Conservation (phyloP, 805 yeast genomes). For the Danielozyma ontarioensis region DNA sequence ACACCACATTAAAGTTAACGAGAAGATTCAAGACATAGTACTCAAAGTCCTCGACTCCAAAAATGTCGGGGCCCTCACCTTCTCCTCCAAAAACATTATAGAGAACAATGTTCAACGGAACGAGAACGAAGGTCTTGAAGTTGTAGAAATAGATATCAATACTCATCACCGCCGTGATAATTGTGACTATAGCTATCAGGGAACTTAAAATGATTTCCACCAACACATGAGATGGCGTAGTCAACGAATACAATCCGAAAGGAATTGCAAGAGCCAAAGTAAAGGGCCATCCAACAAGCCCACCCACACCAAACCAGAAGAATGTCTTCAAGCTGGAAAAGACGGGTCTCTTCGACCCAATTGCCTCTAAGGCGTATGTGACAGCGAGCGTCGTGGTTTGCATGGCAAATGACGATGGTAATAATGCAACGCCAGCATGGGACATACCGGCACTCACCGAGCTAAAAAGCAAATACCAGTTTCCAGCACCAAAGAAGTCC, state of each 20-base stretch:
- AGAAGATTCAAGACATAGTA: slow-evolving; percentile 67
- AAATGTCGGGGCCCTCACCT: slow-evolving; percentile 81
- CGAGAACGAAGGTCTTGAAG: slow-evolving; percentile 46
- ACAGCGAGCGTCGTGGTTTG: slow-evolving; percentile 41
- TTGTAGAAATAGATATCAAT: slow-evolving; percentile 62
- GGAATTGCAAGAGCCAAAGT: slow-evolving; percentile 62
- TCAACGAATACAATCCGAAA: slow-evolving; percentile 37
- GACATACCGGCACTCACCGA: slow-evolving; percentile 75
- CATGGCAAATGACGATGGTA: slow-evolving; percentile 78
- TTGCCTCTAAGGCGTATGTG: slow-evolving; percentile 26
- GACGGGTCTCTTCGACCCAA: slow-evolving; percentile 9
- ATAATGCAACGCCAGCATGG: slow-evolving; percentile 79
- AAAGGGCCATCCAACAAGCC: slow-evolving; percentile 90
- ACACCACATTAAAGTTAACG: slow-evolving; percentile 66
- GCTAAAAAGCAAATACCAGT: slow-evolving; percentile 60
- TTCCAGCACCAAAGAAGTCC: slow-evolving; percentile 35
- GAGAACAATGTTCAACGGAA: slow-evolving; percentile 75
- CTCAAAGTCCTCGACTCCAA: slow-evolving; percentile 76
- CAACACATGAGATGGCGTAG: slow-evolving; percentile 4
- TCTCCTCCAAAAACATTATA: slow-evolving; percentile 74
- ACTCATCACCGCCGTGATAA: slow-evolving; percentile 21
- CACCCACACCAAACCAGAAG: slow-evolving; percentile 55
- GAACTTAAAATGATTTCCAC: slow-evolving; percentile 10
- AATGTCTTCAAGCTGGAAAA: slow-evolving; percentile 20
- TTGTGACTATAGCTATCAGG: slow-evolving; percentile 9